Evolutionary conservation across 2,329 filamentous ascomycete species (phyloP).

Genomic region (Cercospora nicotianae): DNA sequence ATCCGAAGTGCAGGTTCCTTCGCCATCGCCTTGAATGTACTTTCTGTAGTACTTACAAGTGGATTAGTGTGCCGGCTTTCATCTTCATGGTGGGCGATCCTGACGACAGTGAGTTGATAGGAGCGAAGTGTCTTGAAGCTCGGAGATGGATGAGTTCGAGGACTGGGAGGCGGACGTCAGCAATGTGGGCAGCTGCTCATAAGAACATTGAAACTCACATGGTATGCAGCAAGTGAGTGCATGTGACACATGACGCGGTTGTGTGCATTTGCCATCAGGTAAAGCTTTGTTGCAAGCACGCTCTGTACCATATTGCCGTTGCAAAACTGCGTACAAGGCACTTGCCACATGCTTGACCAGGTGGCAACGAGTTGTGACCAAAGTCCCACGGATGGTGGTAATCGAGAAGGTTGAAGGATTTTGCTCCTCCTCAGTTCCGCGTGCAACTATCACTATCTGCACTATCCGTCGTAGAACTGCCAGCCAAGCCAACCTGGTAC

Average conservation of each 20-base stretch:
- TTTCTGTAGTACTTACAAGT: background rate
- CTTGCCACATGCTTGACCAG: background rate
- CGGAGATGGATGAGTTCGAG: background rate
- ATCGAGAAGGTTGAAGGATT: background rate
- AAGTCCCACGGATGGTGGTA: background rate
- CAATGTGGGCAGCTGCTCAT: background rate
- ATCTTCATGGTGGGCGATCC: background rate
- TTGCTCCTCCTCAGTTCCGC: background rate
- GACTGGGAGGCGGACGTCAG: background rate
- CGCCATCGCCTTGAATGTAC: background rate
- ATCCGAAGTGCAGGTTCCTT: too few relatives aligned
- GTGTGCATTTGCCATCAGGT: constrained; percentile 6
- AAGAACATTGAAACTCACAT: background rate
- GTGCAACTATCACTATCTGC: background rate
- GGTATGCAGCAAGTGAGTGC: constrained; percentile 4
- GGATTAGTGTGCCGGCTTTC: constrained; percentile 6
- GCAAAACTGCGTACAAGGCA: background rate
- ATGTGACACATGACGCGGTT: constrained; percentile 10
- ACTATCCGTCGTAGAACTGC: background rate
- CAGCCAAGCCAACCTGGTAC: background rate
- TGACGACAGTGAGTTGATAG: background rate
- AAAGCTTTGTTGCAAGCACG: constrained; percentile 7
- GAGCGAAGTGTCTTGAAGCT: background rate
- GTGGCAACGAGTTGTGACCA: background rate
- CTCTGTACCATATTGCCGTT: background rate